Evolutionary conservation across 495 filamentous ascomycete species (phyloP), one percentile per base, ranked within the genome.

Genomic region (Tuber umbilicatum): DNA sequence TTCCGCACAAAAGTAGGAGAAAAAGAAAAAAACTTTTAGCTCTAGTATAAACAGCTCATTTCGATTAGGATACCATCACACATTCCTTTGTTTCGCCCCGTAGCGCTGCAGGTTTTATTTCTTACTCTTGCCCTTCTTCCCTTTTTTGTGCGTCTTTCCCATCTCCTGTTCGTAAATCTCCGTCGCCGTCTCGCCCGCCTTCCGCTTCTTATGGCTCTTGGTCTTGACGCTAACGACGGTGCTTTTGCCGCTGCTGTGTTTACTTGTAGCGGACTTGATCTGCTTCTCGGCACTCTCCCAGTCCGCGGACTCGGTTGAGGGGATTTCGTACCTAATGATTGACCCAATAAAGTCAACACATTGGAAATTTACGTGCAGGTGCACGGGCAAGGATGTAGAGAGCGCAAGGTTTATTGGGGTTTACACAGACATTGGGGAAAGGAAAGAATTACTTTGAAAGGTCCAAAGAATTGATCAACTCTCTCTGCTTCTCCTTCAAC

Each of bases 221-320:
- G 87, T 86, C 85, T 94, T 95, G 39, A 98, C 89, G 81, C 91
- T 94, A 47, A 98, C 93, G n/a, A 91, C 90, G 10, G 89, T 85
- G 76, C 87, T 90, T 73, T 87, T 87, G 43, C 89, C 86, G 5
- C 88, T 88, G 27, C 84, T 84, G 80, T 88, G 86, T 68, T 85
- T 80, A 21, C 74, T 37, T 31, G 76, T 79, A 19, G 88, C 86
- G 72, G 81, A 84, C 17, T 86, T 85, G 68, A 96, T 89, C 80
- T 92, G 90, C 76, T 90, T 90, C 84, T 97, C 94, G 5, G 94
- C 93, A 10, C 92, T 90, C 74, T 90, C 89, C 94, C 94, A 97
- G 16, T 87, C 89, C 16, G 89, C 86, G 27, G 83, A 85, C 39
- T 90, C 92, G 9, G 75, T 70, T 71, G 90, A 89, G 42, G 90